Conservation (phyloP, 2,329 filamentous ascomycete genomes). For the Microsporum canis region DNA sequence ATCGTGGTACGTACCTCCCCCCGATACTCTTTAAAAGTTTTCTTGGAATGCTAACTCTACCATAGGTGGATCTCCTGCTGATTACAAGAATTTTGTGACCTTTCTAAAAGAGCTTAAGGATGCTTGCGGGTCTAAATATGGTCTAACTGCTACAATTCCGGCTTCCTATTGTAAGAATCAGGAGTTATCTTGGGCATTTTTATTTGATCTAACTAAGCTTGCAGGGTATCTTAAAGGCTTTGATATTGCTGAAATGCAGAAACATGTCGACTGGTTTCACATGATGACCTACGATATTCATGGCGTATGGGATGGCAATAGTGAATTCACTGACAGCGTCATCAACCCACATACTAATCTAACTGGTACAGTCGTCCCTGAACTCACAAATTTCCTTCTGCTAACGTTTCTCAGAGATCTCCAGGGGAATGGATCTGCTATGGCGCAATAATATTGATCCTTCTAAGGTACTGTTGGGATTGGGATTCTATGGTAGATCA, state of each 20-base stretch:
- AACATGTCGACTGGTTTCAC: constrained; percentile 19
- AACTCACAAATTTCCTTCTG: too few relatives aligned
- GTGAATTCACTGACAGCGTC: constrained; percentile 5
- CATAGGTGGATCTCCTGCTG: too few relatives aligned
- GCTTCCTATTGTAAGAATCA: neutral
- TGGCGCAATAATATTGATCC: constrained; percentile 34
- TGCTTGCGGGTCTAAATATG: constrained; percentile 4
- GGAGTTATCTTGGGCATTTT: too few relatives aligned
- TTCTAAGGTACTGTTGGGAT: constrained; percentile 37
- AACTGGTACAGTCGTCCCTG: neutral
- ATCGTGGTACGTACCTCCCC: constrained; percentile 17
- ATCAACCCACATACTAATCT: constrained; percentile 35
- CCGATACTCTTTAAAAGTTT: too few relatives aligned
- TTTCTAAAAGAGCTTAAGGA: too few relatives aligned
- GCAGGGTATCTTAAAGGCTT: constrained; percentile 20
- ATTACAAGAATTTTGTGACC: too few relatives aligned
- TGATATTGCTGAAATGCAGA: constrained; percentile 14
- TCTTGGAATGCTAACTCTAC: too few relatives aligned
- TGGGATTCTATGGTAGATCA: constrained; percentile 37
- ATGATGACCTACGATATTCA: constrained; percentile 23
- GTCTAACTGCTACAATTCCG: constrained; percentile 7
- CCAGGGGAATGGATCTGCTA: constrained; percentile 26
- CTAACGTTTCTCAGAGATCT: constrained; percentile 26
- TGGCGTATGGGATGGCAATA: constrained; percentile 20
- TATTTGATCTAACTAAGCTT: too few relatives aligned